phyloP scores from a whole-genome alignment of 2,329 filamentous ascomycete genomes.

The Pleochaeta shiraiana region DNA sequence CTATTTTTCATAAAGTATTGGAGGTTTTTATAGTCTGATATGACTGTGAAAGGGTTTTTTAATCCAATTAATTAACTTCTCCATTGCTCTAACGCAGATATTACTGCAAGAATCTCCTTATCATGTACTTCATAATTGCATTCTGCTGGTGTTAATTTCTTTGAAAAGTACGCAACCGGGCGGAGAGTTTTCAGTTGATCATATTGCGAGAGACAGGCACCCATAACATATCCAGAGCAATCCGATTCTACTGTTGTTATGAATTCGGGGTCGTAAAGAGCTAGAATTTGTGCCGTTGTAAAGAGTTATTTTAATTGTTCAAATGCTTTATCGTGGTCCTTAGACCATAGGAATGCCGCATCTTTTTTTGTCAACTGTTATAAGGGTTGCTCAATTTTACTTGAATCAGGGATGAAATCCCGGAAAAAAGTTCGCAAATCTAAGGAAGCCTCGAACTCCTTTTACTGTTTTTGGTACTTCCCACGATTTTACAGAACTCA shows the following conservation, averaged over 20 bases:
- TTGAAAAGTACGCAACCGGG: neutral
- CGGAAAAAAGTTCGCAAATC: neutral
- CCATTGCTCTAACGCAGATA: neutral
- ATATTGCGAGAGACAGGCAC: slow-evolving; percentile 1
- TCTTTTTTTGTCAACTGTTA: neutral
- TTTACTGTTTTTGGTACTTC: neutral
- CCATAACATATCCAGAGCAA: neutral
- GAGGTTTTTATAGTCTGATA: slow-evolving; percentile 3
- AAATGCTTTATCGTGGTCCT: neutral
- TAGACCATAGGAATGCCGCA: neutral
- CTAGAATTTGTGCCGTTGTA: neutral
- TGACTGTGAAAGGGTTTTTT: neutral
- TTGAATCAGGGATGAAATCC: neutral
- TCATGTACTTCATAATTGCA: slow-evolving; percentile 2
- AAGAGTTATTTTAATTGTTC: neutral
- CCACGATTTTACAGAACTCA: neutral
- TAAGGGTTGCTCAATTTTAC: neutral
- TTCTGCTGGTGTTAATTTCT: neutral
- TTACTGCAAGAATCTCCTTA: slow-evolving; percentile 1
- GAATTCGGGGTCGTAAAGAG: neutral
- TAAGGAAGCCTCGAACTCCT: neutral
- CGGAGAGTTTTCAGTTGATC: neutral
- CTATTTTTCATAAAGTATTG: neutral
- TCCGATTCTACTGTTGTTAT: neutral
- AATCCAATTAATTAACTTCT: neutral